These are phyloP conservation scores for Geosmithia flava DNA, from an alignment of 2,329 filamentous ascomycete species.

Conservation along the genomic window DNA sequence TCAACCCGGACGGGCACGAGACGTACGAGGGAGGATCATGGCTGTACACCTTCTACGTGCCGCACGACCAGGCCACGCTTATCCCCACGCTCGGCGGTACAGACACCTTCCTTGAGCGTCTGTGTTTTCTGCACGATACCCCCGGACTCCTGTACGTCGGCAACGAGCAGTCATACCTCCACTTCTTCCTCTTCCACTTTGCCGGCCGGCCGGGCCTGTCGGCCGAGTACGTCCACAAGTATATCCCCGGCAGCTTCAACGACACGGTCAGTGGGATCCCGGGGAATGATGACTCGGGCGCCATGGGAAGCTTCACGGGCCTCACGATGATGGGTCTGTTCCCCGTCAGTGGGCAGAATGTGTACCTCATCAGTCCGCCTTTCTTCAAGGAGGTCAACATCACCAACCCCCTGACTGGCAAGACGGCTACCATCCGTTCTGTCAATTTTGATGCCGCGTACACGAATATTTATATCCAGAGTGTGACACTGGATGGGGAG, in stretches of 20 bases:
- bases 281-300: conserved; percentile 39
- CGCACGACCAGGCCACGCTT: conserved; percentile 33
- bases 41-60: conserved; percentile 56
- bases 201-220: conserved; percentile 48
- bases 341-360: conserved; percentile 39
- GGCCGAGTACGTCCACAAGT: conserved; percentile 42
- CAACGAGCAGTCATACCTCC: conserved; percentile 42
- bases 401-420: conserved; percentile 11
- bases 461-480: conserved; percentile 44
- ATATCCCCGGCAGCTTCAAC: conserved; percentile 60
- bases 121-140: conserved; percentile 53
- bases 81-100: conserved; percentile 45
- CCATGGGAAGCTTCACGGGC: conserved; percentile 40
- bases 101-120: conserved; percentile 41
- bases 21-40: conserved; percentile 61
- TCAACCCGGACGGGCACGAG: conserved; percentile 13
- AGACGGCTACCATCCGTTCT: conserved; percentile 16
- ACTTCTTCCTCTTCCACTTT: conserved; percentile 50
- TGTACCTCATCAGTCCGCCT: conserved; percentile 38
- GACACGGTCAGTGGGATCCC: conserved; percentile 44
- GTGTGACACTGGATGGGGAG: conserved; percentile 40
- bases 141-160: conserved; percentile 54
- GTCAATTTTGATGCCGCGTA: conserved; percentile 27
- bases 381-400: conserved; percentile 35
- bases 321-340: conserved; percentile 40